These are phyloP conservation scores for Daucus carota DNA, from an alignment of 129 eudicot species.

Conservation along the genomic window DH1_v3.0 NC_030386.2:18564501-18565000, in stretches of 20 bases:
- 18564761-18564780: not conserved
- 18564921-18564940: slow-evolving; percentile 1
- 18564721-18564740: not conserved
- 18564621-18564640: too few species aligned
- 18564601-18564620: too few species aligned
- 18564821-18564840: not conserved
- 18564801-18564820: not conserved
- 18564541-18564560: too few species aligned
- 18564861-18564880: not conserved
- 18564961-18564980: not conserved
- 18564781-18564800: not conserved
- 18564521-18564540: too few species aligned
- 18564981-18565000: not conserved
- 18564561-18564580: too few species aligned
- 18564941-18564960: not conserved
- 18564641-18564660: too few species aligned
- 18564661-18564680: too few species aligned
- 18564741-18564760: not conserved
- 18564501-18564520: too few species aligned
- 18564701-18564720: not conserved
- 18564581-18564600: too few species aligned
- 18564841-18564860: not conserved
- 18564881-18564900: not conserved
- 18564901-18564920: not conserved
- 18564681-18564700: too few species aligned